phyloP scores from a whole-genome alignment of 2,329 filamentous ascomycete species.

The Fusarium nisikadoi region DNA sequence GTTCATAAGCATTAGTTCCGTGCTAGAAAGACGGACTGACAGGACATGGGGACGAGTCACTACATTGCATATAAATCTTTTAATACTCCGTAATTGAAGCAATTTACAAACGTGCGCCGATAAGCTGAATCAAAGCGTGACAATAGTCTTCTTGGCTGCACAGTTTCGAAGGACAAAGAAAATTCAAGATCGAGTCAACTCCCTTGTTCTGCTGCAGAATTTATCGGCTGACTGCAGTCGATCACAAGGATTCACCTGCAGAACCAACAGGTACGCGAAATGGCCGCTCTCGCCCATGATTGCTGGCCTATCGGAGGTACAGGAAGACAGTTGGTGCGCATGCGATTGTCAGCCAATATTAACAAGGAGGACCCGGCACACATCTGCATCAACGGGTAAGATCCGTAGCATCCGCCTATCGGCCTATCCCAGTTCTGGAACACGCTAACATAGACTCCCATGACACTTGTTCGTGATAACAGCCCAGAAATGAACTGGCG shows the following conservation, averaged over 20 bases:
- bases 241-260: background rate
- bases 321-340: background rate
- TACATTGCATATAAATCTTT: background rate
- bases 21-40: background rate
- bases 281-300: background rate
- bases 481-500: background rate
- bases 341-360: background rate
- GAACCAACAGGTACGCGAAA: background rate
- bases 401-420: background rate
- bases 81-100: background rate
- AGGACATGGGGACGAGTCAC: background rate
- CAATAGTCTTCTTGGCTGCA: background rate
- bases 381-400: background rate
- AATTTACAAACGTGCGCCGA: background rate
- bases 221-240: background rate
- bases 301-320: background rate
- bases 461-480: too few relatives aligned
- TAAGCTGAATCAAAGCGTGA: background rate
- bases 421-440: background rate
- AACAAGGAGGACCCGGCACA: background rate
- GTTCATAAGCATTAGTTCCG: slow-evolving; percentile 29
- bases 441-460: background rate
- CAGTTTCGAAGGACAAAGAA: background rate
- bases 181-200: background rate
- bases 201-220: background rate